Base-by-base conservation (phyloP, 106 monocot species). In the Apostasia ramifera region DNA sequence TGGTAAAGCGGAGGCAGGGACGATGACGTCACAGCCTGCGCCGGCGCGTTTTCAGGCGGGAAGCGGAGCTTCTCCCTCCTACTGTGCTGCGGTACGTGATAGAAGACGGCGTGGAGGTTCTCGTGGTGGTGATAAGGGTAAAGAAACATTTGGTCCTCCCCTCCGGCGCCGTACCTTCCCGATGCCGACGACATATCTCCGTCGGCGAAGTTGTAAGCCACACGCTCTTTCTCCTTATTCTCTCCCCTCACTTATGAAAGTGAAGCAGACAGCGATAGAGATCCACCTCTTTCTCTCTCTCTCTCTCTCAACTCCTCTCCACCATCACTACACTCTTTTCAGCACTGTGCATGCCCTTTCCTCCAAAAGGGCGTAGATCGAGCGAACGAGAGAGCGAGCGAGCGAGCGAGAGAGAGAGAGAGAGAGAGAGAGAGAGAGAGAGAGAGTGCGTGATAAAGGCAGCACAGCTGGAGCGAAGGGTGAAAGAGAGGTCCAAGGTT, bases 1-100 rank as follows among this genome's bases (percentile, higher is more conserved):
- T 26, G 26, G 26, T 6, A 52, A 0, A 10, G 52, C 10, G 52
- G 52, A 39, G 42, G 6, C 14, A 61, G 61, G 41, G 41, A 42
- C 2, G 61, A 6, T 6, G 52, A 6, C 4, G 52, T 52, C 52
- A 52, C 10, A 4, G 10, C 10, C 7, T 6, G 52, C 7, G 10
- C 7, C 52, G 10, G 46, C 8, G 40, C 8, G 43, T 55, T 59
- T 12, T 77, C 76, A 40, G 75, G 66, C 9, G 81, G 76, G 75
- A 71, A 92, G 4, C 91, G 80, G 40, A 92, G 88, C 71, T 92
- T 92, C 76, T 92, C 92, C 47, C 92, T 75, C 8, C 92, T 55
- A 77, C 92, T 86, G 67, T 88, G 85, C 70, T 93, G 92, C 5
- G 88, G 85, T 6, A 93, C 88, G 76, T 92, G 92, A 64, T 77